Base-by-base conservation (phyloP, 805 yeast species). In the Teunomyces kruisii region DNA sequence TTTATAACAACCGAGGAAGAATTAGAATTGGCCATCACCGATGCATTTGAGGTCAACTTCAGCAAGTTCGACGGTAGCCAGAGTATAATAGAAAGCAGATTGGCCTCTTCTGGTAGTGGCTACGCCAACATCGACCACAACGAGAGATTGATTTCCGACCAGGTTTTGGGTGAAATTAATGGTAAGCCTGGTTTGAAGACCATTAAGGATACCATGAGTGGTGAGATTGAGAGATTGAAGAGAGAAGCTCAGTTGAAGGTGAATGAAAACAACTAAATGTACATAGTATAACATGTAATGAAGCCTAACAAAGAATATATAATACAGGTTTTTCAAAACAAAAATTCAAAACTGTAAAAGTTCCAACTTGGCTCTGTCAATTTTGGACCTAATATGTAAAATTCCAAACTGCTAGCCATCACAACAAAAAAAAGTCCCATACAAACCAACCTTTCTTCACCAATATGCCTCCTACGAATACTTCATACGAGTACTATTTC, bases 1-100 rank as follows among this genome's bases (percentile, higher is more conserved):
- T 90, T 81, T 65, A 86, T 89, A 54, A 80, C 88, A 32, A 84
- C 84, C 26, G 96, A 86, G 63, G 78, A 74, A 40, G 81, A 81
- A 61, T 73, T 86, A 48, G 78, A 76, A 35, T 68, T 64, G 15
- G 80, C 83, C 42, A 78, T 86, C 35, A 78, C 75, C 40, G 72
- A 72, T 44, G 83, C 88, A 40, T 79, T 84, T 53, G 75, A 74
- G 52, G 64, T 67, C 46, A 62, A 63, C 42, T 46, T 58, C 16
- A 68, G 65, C 44, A 66, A 61, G 33, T 71, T 67, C 44, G 74
- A 68, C 46, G 51, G 58, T 40, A 57, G 62, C 29, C 67, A 64
- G 52, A 51, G 64, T 36, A 55, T 62, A 40, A 60, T 70, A 32
- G 70, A 63, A 48, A 62, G 67, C 49, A 70, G 67, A 57, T 59